phyloP scores from a whole-genome alignment of 805 yeast genomes.

The Phaffomyces opuntiae region DNA sequence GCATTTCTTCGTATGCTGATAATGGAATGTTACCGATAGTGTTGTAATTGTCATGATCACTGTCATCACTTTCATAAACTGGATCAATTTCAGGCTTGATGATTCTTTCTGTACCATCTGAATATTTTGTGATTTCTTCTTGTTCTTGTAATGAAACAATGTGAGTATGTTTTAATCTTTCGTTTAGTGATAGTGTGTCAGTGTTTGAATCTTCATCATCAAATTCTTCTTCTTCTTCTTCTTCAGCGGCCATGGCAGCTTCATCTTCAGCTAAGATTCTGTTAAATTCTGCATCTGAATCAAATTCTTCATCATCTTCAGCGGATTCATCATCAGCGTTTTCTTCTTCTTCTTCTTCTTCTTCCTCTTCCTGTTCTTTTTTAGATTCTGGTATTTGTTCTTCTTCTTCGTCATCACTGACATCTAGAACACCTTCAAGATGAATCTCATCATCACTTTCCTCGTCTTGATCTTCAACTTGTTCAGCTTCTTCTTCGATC shows the following conservation, averaged over 20 bases:
- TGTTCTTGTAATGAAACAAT: conserved; percentile 37
- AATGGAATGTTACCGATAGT: conserved; percentile 93
- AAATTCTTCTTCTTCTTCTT: conserved; percentile 22
- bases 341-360: conserved; percentile 11
- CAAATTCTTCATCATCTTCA: conserved; percentile 21
- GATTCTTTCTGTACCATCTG: conserved; percentile 77
- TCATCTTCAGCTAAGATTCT: conserved; percentile 46
- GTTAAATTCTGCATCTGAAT: conserved; percentile 60
- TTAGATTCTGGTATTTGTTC: conserved; percentile 20
- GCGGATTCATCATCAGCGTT: conserved; percentile 15
- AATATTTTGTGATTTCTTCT: conserved; percentile 40
- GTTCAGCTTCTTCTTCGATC: conserved; percentile 10
- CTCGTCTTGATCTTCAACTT: conserved; percentile 8
- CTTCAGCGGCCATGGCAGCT: conserved; percentile 21
- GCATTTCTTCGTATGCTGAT: conserved; percentile 92
- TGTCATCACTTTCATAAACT: conserved; percentile 89
- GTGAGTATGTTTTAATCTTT: conserved; percentile 47
- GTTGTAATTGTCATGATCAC: conserved; percentile 72
- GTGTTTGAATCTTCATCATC: conserved; percentile 44
- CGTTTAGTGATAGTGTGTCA: conserved; percentile 43
- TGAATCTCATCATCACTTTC: conserved; percentile 9
- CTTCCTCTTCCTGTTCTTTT: conserved; percentile 7
- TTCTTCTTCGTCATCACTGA: conserved; percentile 14
- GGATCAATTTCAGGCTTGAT: conserved; percentile 90
- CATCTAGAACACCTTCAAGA: conserved; percentile 10